phyloP scores from a whole-genome alignment of 2,329 filamentous ascomycete genomes.

The Macrophomina tecta region DNA sequence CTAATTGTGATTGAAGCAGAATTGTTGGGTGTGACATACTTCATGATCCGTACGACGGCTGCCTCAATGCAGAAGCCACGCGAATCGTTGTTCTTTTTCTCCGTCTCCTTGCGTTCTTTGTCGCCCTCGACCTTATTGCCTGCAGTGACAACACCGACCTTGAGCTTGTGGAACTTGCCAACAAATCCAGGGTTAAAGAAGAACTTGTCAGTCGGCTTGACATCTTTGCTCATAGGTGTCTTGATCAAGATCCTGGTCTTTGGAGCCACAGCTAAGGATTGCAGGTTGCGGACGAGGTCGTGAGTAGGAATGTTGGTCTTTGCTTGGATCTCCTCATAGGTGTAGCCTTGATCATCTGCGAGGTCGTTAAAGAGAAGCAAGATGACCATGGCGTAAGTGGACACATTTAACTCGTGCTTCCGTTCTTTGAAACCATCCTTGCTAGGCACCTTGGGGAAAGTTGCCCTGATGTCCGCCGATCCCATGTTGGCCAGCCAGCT shows the following conservation, averaged over 20 bases:
- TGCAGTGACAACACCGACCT: constrained; percentile 81
- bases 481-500: constrained; percentile 82
- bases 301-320: constrained; percentile 76
- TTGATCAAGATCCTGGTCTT: constrained; percentile 84
- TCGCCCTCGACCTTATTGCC: constrained; percentile 84
- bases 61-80: constrained; percentile 76
- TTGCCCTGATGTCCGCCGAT: constrained; percentile 83
- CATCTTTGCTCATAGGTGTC: constrained; percentile 76
- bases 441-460: constrained; percentile 73
- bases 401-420: constrained; percentile 88
- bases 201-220: constrained; percentile 80
- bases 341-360: constrained; percentile 55
- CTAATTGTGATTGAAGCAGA: too few relatives aligned
- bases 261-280: constrained; percentile 79
- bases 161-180: constrained; percentile 85
- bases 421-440: constrained; percentile 73
- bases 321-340: constrained; percentile 80
- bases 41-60: constrained; percentile 82
- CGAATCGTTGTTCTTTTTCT: constrained; percentile 76
- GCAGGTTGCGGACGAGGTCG: constrained; percentile 79
- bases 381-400: constrained; percentile 91
- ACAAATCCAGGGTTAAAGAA: constrained; percentile 81
- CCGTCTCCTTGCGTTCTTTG: constrained; percentile 70
- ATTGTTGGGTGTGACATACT: constrained; percentile 62
- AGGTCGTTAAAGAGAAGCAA: constrained; percentile 88